Base-by-base conservation (phyloP, 768 basidiomycete genomes). In the Phanerochaete sordida region DNA sequence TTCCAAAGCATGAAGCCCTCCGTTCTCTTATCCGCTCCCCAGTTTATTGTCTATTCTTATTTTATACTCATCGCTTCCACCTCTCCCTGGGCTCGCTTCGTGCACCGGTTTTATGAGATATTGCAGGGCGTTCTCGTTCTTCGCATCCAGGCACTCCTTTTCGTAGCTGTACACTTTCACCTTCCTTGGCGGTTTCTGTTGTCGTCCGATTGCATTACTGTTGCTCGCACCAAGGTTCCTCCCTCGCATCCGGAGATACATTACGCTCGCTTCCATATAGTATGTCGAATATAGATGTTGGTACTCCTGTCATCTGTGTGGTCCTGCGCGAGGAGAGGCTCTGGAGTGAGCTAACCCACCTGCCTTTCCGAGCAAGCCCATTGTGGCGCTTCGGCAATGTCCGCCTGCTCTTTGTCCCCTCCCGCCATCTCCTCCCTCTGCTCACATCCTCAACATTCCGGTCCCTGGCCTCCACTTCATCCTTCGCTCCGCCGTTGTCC, bases 1-100 rank as follows among this genome's bases (percentile, higher is more conserved):
- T 61, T 89, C 88, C 65, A 91, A 91, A 78, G 76, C 84, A 68
- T 89, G 81, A 80, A 31, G 23, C 28, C 16, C 39, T 19, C 27
- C 47, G 47, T 23, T 54, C 53, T 8, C 50, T 9, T 24, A 37
- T 28, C 43, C 37, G 15, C 37, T 37, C 37, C 23, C 24, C 8
- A 19, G 7, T 26, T 43, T 54, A 21, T 39, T 28, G 23, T 37
- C 53, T 54, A 24, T 43, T 19, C n/a, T 54, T 37, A 37, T 54
- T 26, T 54, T 54, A 54, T 54, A 37, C 53, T 31, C 28, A 54
- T 37, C 35, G n/a, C 35, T 37, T 27, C 53, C n/a, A 9, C 15
- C 35, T 15, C 21, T 28, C 35, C 19, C 53, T 35, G 53, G 53
- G 23, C n/a, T 24, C 21, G 24, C 33, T 13, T 43, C n/a, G 35